A percentile compares a stretch with the other conserved stretches of the same genome.
Conservation (phyloP, 345 rosid genomes). For the Rhodamnia rubescens region DNA sequence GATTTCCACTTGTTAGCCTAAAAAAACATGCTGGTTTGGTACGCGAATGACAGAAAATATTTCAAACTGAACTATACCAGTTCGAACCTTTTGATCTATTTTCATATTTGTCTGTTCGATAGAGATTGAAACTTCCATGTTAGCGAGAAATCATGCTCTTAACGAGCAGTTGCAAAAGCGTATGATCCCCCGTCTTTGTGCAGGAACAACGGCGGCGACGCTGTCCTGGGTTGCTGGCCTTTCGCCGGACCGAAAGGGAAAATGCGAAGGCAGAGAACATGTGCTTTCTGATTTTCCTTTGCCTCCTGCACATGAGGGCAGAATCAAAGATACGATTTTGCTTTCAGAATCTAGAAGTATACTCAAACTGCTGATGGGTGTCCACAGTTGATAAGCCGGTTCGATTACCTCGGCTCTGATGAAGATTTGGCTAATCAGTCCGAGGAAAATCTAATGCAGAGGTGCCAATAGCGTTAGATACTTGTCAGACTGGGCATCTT, state of each 20-base stretch:
- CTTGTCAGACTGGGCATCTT: not conserved
- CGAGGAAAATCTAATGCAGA: not conserved
- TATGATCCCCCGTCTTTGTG: not conserved
- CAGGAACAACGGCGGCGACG: not conserved
- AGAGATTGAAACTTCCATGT: not conserved
- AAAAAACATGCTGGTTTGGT: not conserved
- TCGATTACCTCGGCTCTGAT: not conserved
- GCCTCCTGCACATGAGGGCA: not conserved
- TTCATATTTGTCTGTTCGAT: not conserved
- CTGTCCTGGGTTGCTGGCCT: conserved; percentile 21
- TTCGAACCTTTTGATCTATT: not conserved
- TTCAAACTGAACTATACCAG: not conserved
- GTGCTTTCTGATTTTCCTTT: conserved; percentile 6
- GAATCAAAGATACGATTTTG: not conserved
- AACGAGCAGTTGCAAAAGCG: not conserved
- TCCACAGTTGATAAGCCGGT: not conserved
- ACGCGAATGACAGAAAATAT: not conserved
- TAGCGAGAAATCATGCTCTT: not conserved
- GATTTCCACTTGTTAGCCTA: not conserved
- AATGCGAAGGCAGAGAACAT: not conserved
- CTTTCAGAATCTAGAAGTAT: not conserved
- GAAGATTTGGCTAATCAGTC: not conserved
- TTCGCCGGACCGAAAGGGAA: conserved; percentile 8
- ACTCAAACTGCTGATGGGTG: not conserved
- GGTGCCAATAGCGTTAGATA: not conserved